These are phyloP conservation scores for Achlya hypogyna DNA, from an alignment of 352 stramenopile genomes.

Conservation along the genomic window DNA sequence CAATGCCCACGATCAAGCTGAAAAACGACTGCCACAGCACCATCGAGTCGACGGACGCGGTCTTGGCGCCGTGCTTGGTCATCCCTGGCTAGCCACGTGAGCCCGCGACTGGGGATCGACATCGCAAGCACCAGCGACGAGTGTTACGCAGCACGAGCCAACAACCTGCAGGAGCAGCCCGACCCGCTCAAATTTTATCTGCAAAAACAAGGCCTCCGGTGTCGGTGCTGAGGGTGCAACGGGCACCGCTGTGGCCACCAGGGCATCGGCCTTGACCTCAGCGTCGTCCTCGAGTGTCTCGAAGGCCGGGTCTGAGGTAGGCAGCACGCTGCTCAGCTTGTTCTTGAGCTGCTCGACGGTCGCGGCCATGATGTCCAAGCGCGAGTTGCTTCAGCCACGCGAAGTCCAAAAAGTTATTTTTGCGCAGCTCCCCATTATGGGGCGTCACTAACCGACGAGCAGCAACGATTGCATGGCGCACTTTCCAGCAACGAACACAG, in stretches of 20 bases:
- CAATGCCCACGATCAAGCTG: not conserved
- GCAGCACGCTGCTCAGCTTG: not conserved
- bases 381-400: too few species aligned
- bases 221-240: not conserved
- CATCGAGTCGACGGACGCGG: not conserved
- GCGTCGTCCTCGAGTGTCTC: not conserved
- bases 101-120: not conserved
- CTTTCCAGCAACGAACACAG: too few species aligned
- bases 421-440: not conserved
- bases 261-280: too few species aligned
- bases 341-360: not conserved
- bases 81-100: not conserved
- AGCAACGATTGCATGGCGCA: too few species aligned
- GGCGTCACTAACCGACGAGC: too few species aligned
- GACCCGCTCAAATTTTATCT: not conserved
- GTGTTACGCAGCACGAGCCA: not conserved
- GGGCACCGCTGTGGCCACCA: not conserved
- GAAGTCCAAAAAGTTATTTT: too few species aligned
- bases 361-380: not conserved
- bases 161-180: not conserved
- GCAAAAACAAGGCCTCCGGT: not conserved
- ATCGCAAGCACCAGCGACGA: not conserved
- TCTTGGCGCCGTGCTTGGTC: not conserved
- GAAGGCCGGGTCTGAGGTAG: not conserved
- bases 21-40: not conserved